Evolutionary conservation across 2,329 filamentous ascomycete species (phyloP).

Genomic region (Aspergillus luchuensis): DNA sequence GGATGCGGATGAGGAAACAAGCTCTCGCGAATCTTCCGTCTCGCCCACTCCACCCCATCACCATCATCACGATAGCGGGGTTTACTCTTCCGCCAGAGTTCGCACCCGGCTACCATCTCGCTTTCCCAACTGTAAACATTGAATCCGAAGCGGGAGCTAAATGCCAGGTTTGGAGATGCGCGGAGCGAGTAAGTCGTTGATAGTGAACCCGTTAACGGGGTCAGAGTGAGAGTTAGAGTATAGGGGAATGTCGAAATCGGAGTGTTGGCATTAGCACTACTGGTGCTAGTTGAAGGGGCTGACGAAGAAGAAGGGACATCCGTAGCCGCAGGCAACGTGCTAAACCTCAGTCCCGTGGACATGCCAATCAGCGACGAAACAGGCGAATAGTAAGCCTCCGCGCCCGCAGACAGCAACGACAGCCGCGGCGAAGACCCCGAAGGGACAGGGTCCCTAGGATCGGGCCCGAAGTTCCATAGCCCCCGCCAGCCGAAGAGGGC

Average conservation of each 20-base stretch:
- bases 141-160: constrained; percentile 92
- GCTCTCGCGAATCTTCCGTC: constrained; percentile 37
- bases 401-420: constrained; percentile 85
- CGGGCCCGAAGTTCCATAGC: constrained; percentile 89
- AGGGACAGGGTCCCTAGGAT: constrained; percentile 42
- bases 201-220: constrained; percentile 91
- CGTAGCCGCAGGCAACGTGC: constrained; percentile 68
- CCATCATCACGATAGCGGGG: constrained; percentile 32
- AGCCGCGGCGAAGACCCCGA: constrained; percentile 59
- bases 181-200: constrained; percentile 90
- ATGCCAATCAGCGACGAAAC: constrained; percentile 92
- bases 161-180: constrained; percentile 76
- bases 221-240: constrained; percentile 89
- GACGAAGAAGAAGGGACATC: constrained; percentile 27
- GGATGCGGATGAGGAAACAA: constrained; percentile 23
- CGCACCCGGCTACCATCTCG: constrained; percentile 85
- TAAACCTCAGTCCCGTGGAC: constrained; percentile 85
- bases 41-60: constrained; percentile 48
- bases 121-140: constrained; percentile 99
- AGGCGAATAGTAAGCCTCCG: constrained; percentile 92
- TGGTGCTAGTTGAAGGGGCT: constrained; percentile 21
- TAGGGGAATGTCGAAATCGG: constrained; percentile 76
- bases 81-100: constrained; percentile 74
- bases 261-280: constrained; percentile 16
- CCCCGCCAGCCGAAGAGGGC: constrained; percentile 84